Evolutionary conservation across 1,284 basidiomycete species (phyloP).

Genomic region (Cutaneotrichosporon arboriforme): DNA sequence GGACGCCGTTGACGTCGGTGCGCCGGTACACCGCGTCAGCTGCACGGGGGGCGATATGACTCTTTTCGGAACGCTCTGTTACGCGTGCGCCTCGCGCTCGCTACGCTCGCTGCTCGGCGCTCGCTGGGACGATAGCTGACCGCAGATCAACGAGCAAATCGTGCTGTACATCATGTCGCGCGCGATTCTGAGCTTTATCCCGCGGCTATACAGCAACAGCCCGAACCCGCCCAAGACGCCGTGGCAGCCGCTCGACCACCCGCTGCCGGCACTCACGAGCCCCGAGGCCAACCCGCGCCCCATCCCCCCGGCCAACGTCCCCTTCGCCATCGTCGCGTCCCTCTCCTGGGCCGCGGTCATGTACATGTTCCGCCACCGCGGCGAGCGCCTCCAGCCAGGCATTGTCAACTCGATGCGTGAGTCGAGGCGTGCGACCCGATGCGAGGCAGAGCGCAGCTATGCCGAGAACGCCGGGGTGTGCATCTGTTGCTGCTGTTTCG

Average conservation of each 20-base stretch:
- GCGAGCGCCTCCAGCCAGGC: slow-evolving; percentile 85
- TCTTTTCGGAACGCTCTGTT: too few relatives aligned
- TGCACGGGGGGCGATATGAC: too few relatives aligned
- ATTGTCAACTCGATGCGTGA: slow-evolving; percentile 59
- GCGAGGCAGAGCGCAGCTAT: not conserved
- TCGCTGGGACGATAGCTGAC: not conserved
- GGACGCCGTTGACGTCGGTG: too few relatives aligned
- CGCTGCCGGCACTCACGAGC: slow-evolving; percentile 37
- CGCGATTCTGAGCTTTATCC: slow-evolving; percentile 78
- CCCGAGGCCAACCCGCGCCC: slow-evolving; percentile 54
- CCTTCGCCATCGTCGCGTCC: slow-evolving; percentile 85
- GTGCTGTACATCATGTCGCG: slow-evolving; percentile 92
- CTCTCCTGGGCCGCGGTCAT: slow-evolving; percentile 94
- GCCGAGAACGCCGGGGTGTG: too few relatives aligned
- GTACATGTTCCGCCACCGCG: slow-evolving; percentile 84
- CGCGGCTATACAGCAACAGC: slow-evolving; percentile 54
- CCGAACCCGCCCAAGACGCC: slow-evolving; percentile 38
- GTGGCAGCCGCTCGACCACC: slow-evolving; percentile 36
- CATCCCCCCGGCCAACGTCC: slow-evolving; percentile 69
- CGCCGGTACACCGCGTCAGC: too few relatives aligned
- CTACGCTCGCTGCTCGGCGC: too few relatives aligned
- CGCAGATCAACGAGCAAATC: slow-evolving; percentile 91
- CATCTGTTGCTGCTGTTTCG: too few relatives aligned
- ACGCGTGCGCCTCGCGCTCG: too few relatives aligned
- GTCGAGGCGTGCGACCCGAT: slow-evolving; percentile 12